Evolutionary conservation across 352 stramenopile species (phyloP), one percentile per base, ranked within the genome.

Genomic region (Saprolegnia diclina): DNA sequence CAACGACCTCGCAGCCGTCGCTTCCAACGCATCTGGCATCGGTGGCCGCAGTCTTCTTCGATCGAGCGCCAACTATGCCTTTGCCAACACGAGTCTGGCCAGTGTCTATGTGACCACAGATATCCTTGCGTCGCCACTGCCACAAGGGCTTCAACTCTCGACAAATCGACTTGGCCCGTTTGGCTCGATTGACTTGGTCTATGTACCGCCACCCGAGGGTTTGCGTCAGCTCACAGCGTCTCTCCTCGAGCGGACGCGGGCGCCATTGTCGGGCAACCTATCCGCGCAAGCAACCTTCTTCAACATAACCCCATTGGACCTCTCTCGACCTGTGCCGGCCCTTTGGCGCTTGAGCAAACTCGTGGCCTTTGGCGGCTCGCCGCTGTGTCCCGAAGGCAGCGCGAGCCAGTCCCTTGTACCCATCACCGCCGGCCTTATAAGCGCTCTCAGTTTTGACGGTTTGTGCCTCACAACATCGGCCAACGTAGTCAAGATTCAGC

Each of bases 111-210:
- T 21, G 7, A n/a, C 46, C 9, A 14, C 7, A 45, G 7, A 14
- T 7, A 7, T 45, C 38, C 7, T 45, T 45, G 38, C 38, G 7
- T 57, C 22, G 7, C 26, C 38, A 14, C 7, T 45, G 14, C 38
- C 38, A 7, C 7, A 45, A 7, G 38, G 38, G 7, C 14, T 45
- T 45, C 7, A 14, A 7, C 38, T 7, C 38, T 14, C 14, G 7
- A 7, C 7, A 45, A 14, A 7, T 14, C 38, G 7, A 37, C 18
- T 66, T 26, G 59, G 59, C n/a, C 59, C 38, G 13, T 66, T 66
- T 66, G 59, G 59, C n/a, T 53, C 59, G 13, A 56, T 66, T 42
- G 59, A 66, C n/a, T 22, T 26, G 59, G 11, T 46, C 9, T 42
- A 66, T 37, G 38, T 66, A 10, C 6, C 46, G 16, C 6, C 10